Conservation (phyloP, 2,329 filamentous ascomycete genomes). For the Xylaria arbuscula region DNA sequence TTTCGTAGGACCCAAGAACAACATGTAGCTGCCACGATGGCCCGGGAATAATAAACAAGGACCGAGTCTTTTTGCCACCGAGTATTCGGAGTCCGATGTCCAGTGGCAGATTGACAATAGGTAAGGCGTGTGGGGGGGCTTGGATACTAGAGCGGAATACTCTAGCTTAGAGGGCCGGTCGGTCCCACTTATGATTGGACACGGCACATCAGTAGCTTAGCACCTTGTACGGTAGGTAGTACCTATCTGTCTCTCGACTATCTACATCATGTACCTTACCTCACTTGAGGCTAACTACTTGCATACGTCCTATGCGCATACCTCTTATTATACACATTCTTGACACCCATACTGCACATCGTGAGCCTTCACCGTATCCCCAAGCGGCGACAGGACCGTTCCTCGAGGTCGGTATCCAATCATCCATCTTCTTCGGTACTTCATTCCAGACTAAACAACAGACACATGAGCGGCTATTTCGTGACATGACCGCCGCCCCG, state of each 20-base stretch:
- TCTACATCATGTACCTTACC: slow-evolving; percentile 3
- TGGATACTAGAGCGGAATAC: background rate
- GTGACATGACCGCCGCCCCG: slow-evolving; percentile 25
- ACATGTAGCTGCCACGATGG: background rate
- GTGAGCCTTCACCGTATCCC: slow-evolving; percentile 32
- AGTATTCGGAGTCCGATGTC: slow-evolving; percentile 3
- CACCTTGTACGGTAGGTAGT: background rate
- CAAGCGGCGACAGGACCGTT: slow-evolving; percentile 15
- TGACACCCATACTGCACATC: no score
- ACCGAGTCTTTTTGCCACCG: slow-evolving; percentile 24
- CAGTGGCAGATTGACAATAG: background rate
- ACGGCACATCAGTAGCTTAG: slow-evolving; percentile 12
- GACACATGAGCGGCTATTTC: slow-evolving; percentile 9
- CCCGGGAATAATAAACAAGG: background rate
- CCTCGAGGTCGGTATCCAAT: slow-evolving; percentile 27
- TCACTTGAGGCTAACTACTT: background rate
- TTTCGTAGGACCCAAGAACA: background rate
- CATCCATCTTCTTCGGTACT: slow-evolving; percentile 10
- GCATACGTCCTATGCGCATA: no score
- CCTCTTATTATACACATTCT: no score
- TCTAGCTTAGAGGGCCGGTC: no score
- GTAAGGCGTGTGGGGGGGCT: slow-evolving; percentile 15
- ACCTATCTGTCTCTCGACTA: background rate
- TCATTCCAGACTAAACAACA: slow-evolving; percentile 6
- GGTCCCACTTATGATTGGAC: slow-evolving; percentile 16